phyloP scores from a whole-genome alignment of 768 basidiomycete genomes.

The Pleurotus djamor region DNA sequence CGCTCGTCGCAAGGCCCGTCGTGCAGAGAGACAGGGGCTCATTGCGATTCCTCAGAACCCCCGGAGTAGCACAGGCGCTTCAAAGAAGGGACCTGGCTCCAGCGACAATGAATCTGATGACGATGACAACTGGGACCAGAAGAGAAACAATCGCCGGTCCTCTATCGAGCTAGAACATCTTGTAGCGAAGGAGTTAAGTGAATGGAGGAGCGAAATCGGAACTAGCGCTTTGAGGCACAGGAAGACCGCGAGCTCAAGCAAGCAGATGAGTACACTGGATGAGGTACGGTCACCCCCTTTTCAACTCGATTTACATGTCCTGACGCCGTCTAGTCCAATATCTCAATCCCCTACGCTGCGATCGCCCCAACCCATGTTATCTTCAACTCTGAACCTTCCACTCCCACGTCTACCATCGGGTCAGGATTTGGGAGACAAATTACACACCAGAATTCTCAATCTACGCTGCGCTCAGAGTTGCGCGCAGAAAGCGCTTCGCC shows the following conservation, averaged over 20 bases:
- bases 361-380: constrained; percentile 49
- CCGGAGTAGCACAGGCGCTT: constrained; percentile 16
- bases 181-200: constrained; percentile 44
- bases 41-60: constrained; percentile 13
- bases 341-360: constrained; percentile 41
- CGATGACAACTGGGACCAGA: constrained; percentile 3
- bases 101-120: constrained; percentile 10
- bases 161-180: constrained; percentile 52
- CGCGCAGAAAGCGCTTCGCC: not conserved
- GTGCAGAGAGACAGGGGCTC: constrained; percentile 24
- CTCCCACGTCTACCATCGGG: constrained; percentile 9
- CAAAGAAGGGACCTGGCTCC: constrained; percentile 5
- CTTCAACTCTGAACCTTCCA: constrained; percentile 26
- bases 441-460: not conserved
- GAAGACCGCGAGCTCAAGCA: constrained; percentile 12
- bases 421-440: not conserved
- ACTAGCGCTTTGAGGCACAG: constrained; percentile 30
- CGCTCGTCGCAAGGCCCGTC: constrained; percentile 25
- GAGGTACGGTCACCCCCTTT: constrained; percentile 36
- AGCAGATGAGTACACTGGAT: constrained; percentile 32
- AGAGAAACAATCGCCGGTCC: constrained; percentile 11
- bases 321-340: constrained; percentile 35
- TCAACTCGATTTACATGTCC: not conserved
- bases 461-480: not conserved
- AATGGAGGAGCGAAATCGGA: constrained; percentile 48